Conservation (phyloP, 768 basidiomycete species). For the Calocybe indica region DNA sequence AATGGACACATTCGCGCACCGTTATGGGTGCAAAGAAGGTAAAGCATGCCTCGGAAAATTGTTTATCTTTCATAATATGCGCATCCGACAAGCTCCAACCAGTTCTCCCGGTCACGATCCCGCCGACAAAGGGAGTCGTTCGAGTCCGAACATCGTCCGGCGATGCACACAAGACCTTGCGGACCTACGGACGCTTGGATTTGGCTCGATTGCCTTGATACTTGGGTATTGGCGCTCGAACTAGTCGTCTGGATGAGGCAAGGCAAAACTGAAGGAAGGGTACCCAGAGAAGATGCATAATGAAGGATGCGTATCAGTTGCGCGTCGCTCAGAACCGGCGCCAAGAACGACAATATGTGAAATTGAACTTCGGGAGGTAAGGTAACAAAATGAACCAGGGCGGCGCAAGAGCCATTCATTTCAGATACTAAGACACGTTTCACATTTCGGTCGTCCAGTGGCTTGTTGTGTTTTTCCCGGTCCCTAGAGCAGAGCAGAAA, state of each 20-base stretch:
- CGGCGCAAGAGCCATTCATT: constrained; percentile 14
- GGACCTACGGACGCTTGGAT: constrained; percentile 18
- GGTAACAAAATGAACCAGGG: constrained; percentile 16
- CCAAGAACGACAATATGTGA: constrained; percentile 50
- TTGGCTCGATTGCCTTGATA: constrained; percentile 30
- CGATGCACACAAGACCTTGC: constrained; percentile 15
- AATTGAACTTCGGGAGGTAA: constrained; percentile 56
- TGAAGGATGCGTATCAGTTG: constrained; percentile 49
- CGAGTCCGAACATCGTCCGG: constrained; percentile 33
- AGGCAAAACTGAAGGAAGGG: constrained; percentile 33
- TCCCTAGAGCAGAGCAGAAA: constrained; percentile 29
- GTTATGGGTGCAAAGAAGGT: too few relatives aligned
- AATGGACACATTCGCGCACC: too few relatives aligned
- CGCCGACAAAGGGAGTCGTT: constrained; percentile 32
- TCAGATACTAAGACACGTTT: too few relatives aligned
- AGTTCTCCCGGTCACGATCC: constrained; percentile 37
- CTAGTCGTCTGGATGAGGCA: constrained; percentile 6
- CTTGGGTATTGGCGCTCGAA: background rate
- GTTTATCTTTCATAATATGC: constrained; percentile 7
- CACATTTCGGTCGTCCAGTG: too few relatives aligned
- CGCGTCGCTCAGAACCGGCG: constrained; percentile 47
- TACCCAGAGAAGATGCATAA: constrained; percentile 41
- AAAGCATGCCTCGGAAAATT: too few relatives aligned
- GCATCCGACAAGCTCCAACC: constrained; percentile 43
- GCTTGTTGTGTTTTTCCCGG: too few relatives aligned